Conservation (phyloP, 2,329 filamentous ascomycete species). For the Emericellopsis cladophorae region DNA sequence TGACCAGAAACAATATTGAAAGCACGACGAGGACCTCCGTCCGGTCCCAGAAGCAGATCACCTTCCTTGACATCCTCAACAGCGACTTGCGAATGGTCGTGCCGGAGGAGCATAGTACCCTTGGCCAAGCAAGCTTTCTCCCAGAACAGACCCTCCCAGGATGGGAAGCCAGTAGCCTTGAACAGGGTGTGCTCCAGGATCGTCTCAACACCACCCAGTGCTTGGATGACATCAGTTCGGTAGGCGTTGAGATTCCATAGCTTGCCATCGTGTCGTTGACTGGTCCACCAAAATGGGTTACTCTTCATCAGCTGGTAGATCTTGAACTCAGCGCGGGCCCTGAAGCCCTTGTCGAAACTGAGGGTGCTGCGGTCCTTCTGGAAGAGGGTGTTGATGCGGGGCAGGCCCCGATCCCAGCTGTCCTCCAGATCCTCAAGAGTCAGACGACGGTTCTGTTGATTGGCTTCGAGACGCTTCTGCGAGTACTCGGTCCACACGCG, state of each 20-base stretch:
- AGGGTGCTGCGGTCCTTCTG: slow-evolving; percentile 96
- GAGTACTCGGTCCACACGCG: slow-evolving; percentile 99
- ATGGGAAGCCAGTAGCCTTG: slow-evolving; percentile 92
- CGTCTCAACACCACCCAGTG: slow-evolving; percentile 89
- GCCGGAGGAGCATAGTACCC: slow-evolving; percentile 28
- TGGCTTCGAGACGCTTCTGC: slow-evolving; percentile 91
- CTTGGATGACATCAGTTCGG: slow-evolving; percentile 92
- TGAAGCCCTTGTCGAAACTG: slow-evolving; percentile 97
- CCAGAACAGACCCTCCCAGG: slow-evolving; percentile 96
- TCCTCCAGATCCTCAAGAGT: slow-evolving; percentile 95
- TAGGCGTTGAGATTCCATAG: slow-evolving; percentile 96
- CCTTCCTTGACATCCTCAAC: slow-evolving; percentile 36
- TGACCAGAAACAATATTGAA: slow-evolving; percentile 35
- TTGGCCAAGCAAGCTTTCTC: slow-evolving; percentile 44
- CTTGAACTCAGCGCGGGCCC: slow-evolving; percentile 92
- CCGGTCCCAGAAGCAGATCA: slow-evolving; percentile 33
- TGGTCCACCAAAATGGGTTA: slow-evolving; percentile 99
- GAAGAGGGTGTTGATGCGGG: slow-evolving; percentile 97
- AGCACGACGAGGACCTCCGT: slow-evolving; percentile 29
- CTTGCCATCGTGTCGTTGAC: slow-evolving; percentile 91
- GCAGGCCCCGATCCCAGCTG: slow-evolving; percentile 94
- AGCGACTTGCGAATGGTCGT: slow-evolving; percentile 27
- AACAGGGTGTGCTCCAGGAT: slow-evolving; percentile 95
- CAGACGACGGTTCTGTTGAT: slow-evolving; percentile 89
- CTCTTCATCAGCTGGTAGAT: slow-evolving; percentile 98